Evolutionary conservation across 1,284 basidiomycete species (phyloP), one percentile per base, ranked within the genome.

Genomic region (Microbotryum silenes-acaulis): DNA sequence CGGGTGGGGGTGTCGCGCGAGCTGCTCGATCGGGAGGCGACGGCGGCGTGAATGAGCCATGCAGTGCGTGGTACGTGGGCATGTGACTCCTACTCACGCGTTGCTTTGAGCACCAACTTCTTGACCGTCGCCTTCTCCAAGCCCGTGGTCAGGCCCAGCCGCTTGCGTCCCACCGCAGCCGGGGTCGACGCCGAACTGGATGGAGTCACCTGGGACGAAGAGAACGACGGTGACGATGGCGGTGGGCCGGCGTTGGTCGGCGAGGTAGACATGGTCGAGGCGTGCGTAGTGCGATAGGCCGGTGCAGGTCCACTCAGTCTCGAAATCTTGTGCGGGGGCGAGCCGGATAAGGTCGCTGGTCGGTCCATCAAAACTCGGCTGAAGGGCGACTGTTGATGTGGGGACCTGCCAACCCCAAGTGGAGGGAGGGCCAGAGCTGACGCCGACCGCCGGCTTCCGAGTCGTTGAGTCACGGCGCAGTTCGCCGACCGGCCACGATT

Each of bases 101-200:
- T 64, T 1, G 61, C 23, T 29, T 59, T 62, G 51, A 68, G 54
- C 0, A 59, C 57, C 5, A 68, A 42, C 42, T 66, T 66, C 54
- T 61, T 63, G 25, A 57, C 50, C 3, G 60, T 63, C 12, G 23
- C 21, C 46, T 52, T 56, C 48, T 60, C 62, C 27, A 57, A 46
- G 14, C 56, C 60, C 31, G 50, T 64, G 5, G 37, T 14, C 12
- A 68, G 54, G 4, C 67, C 64, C 42, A 68, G 52, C 5, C 67
- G 62, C 42, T 64, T 62, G 42, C 51, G 52, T 5, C 31, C 42
- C 14, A 60, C 47, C 5, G 60, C 29, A 3, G 52, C 49, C 25
- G 67, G 51, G 16, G 61, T 51, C n/a, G 54, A 33, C 44, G 44
- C 10, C 10, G 12, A 46, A 45, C 29, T 48, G 44, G 9, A 29